Percentiles rank a stretch among this genome's conserved stretches.
phyloP scores from a whole-genome alignment of 208 protist genomes.

The Borovskyia barvae region DNA sequence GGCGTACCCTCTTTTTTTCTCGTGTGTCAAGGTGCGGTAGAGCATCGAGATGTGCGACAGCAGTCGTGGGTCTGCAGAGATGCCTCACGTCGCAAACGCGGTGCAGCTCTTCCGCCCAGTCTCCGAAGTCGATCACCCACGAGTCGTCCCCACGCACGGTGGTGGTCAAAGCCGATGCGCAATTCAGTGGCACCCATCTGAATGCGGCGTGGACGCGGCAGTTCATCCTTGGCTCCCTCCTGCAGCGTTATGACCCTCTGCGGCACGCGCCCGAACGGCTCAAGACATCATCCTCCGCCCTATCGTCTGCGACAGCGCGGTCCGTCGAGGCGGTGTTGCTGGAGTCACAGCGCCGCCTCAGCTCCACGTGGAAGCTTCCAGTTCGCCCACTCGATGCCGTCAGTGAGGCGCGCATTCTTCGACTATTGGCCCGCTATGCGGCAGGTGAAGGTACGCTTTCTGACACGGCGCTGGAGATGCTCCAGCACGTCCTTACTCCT shows the following conservation, averaged over 20 bases:
- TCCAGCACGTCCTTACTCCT: constrained; percentile 40
- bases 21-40: neutral
- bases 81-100: neutral
- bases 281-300: neutral
- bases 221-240: constrained; percentile 78
- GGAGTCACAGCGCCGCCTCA: constrained; percentile 52
- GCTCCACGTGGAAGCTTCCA: constrained; percentile 59
- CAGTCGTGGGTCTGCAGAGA: neutral
- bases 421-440: constrained; percentile 76
- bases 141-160: neutral
- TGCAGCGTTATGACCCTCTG: constrained; percentile 64
- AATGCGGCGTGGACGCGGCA: constrained; percentile 61
- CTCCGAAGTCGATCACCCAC: neutral
- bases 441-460: constrained; percentile 59
- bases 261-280: neutral
- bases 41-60: neutral
- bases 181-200: constrained; percentile 71
- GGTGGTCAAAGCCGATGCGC: constrained; percentile 10
- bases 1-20: neutral
- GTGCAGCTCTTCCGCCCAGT: too few species aligned
- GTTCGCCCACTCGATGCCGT: constrained; percentile 54
- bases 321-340: constrained; percentile 49
- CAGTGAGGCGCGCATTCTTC: constrained; percentile 71
- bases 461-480: constrained; percentile 50
- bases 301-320: neutral